These are phyloP conservation scores for Chlorella ohadii DNA, from an alignment of 139 green algal species.

Conservation along the genomic window DNA sequence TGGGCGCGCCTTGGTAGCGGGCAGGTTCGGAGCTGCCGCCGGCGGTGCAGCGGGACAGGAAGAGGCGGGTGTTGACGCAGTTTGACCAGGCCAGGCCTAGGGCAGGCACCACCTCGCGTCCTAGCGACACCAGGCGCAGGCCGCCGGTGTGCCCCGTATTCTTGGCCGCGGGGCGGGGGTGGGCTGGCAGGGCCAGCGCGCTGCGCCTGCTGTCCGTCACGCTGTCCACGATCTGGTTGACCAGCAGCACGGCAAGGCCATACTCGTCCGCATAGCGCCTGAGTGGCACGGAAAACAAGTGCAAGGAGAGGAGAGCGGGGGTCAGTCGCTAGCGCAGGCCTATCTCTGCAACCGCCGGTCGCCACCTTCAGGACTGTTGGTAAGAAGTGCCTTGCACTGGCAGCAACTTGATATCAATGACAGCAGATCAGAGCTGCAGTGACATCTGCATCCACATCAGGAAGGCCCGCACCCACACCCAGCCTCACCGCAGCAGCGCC, in stretches of 20 bases:
- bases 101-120: slow-evolving; percentile 68
- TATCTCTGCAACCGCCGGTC: too few relatives aligned
- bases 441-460: background rate
- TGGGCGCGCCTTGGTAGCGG: background rate
- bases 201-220: slow-evolving; percentile 28
- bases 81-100: slow-evolving; percentile 82
- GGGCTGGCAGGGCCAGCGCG: background rate
- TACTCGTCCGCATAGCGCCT: slow-evolving; percentile 52
- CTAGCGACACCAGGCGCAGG: slow-evolving; percentile 52
- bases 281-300: background rate
- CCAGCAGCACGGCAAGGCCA: slow-evolving; percentile 69
- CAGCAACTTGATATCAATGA: too few relatives aligned
- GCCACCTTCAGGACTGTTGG: too few relatives aligned
- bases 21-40: background rate
- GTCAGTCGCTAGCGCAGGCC: too few relatives aligned
- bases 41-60: slow-evolving; percentile 52
- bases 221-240: slow-evolving; percentile 73
- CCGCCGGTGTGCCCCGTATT: slow-evolving; percentile 42
- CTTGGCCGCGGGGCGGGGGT: background rate
- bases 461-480: background rate
- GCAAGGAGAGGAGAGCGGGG: background rate
- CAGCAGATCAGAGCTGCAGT: background rate
- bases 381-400: too few relatives aligned
- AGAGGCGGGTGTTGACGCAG: slow-evolving; percentile 77
- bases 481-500: slow-evolving; percentile 50